These are phyloP conservation scores for Calonectria hongkongensis DNA, from an alignment of 2,329 filamentous ascomycete species.

Conservation along the genomic window DNA sequence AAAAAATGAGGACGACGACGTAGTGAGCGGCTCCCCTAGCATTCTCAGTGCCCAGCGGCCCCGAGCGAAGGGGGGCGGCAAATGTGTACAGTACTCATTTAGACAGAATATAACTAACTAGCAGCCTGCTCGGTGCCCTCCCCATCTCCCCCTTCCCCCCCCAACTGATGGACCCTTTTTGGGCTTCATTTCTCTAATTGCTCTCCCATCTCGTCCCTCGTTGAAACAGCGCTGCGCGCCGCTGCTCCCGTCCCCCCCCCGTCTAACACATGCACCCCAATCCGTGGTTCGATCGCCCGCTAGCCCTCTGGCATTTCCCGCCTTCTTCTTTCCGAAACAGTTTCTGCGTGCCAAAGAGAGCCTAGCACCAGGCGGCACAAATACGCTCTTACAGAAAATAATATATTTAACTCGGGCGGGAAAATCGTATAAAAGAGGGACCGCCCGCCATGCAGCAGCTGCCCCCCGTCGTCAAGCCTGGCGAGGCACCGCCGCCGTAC, in stretches of 20 bases:
- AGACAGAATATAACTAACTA: slow-evolving; percentile 15
- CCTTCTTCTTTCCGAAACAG: slow-evolving; percentile 12
- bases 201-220: background rate
- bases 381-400: too few species aligned
- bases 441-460: slow-evolving; percentile 39
- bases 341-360: slow-evolving; percentile 2
- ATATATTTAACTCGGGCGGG: background rate
- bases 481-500: slow-evolving; percentile 52
- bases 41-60: background rate
- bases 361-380: too few species aligned
- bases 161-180: slow-evolving; percentile 15
- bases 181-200: background rate
- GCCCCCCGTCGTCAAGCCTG: slow-evolving; percentile 46
- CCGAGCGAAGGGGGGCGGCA: background rate
- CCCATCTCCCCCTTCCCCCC: background rate
- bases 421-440: slow-evolving; percentile 14
- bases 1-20: background rate
- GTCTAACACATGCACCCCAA: slow-evolving; percentile 11
- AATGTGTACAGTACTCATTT: background rate
- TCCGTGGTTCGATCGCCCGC: background rate
- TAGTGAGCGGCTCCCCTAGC: background rate
- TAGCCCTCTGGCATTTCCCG: slow-evolving; percentile 10
- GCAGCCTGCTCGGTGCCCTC: slow-evolving; percentile 5
- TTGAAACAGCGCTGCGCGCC: slow-evolving; percentile 16
- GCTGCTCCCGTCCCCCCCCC: background rate